Evolutionary conservation across 2,329 filamentous ascomycete genomes (phyloP).

Genomic region (Xylaria sp.): DNA sequence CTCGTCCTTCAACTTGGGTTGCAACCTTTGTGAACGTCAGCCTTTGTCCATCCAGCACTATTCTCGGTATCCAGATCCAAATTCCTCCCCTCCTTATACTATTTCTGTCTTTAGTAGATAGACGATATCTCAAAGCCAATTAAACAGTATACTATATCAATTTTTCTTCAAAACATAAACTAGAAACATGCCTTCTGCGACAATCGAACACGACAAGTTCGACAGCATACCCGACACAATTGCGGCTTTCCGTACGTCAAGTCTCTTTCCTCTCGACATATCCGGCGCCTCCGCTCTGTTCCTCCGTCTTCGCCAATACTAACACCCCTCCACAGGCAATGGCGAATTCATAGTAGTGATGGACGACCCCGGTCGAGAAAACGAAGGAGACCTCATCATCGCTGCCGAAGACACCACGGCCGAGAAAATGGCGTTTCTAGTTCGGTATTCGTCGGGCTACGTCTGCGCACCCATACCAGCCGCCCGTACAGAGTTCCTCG

Average conservation of each 20-base stretch:
- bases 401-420: conserved; percentile 86
- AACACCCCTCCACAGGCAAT: conserved; percentile 61
- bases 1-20: not conserved
- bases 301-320: not conserved
- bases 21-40: not conserved
- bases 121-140: conserved; percentile 1
- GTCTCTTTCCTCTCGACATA: conserved; percentile 20
- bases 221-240: conserved; percentile 74
- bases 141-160: not conserved
- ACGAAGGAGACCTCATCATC: conserved; percentile 98
- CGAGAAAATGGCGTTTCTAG: conserved; percentile 94
- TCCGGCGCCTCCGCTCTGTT: conserved; percentile 11
- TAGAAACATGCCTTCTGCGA: conserved; percentile 60
- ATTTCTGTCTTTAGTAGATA: not conserved
- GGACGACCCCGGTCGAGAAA: conserved; percentile 91
- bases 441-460: conserved; percentile 89
- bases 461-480: conserved; percentile 88
- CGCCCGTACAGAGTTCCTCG: conserved; percentile 74
- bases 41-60: not conserved
- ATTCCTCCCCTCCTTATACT: not conserved
- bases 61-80: not conserved
- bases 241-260: conserved; percentile 69
- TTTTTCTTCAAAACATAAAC: not conserved
- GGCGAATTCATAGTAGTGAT: conserved; percentile 97
- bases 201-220: conserved; percentile 65